Conservation (phyloP, 2,329 filamentous ascomycete species). For the Clonostachys solani region DNA sequence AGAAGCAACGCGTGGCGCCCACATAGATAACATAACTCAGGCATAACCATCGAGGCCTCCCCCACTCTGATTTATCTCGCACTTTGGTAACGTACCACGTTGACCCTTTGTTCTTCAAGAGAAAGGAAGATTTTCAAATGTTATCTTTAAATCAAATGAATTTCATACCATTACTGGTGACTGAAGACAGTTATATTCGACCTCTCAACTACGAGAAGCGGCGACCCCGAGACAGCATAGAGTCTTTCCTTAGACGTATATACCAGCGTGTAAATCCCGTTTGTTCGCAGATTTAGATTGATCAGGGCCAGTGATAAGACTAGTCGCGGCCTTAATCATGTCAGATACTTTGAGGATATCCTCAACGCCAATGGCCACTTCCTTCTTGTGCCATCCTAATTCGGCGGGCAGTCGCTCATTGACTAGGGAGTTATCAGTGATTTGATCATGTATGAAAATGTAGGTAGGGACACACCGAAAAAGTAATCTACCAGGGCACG, state of each 20-base stretch:
- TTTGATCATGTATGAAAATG: not conserved
- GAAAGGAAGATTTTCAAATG: too few relatives aligned
- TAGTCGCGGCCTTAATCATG: not conserved
- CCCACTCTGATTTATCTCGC: too few relatives aligned
- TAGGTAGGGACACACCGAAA: conserved; percentile 26
- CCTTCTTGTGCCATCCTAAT: not conserved
- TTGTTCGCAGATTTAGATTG: not conserved
- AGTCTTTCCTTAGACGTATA: not conserved
- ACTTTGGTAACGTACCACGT: too few relatives aligned
- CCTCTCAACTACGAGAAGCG: too few relatives aligned
- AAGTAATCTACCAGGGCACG: conserved; percentile 35
- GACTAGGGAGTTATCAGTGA: not conserved
- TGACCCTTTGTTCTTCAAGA: too few relatives aligned
- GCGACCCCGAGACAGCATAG: not conserved
- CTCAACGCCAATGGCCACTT: not conserved
- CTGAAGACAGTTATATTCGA: too few relatives aligned
- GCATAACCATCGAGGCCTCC: too few relatives aligned
- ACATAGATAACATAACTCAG: too few relatives aligned
- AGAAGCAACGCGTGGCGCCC: too few relatives aligned
- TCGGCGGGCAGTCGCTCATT: not conserved
- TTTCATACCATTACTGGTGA: too few relatives aligned
- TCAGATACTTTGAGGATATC: not conserved
- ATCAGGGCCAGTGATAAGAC: not conserved
- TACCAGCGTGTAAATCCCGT: not conserved
- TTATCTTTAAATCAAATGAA: too few relatives aligned